These are phyloP conservation scores for Solanum gandarillasii DNA, from an alignment of 257 asterid species.

Conservation along the genomic window DNA sequence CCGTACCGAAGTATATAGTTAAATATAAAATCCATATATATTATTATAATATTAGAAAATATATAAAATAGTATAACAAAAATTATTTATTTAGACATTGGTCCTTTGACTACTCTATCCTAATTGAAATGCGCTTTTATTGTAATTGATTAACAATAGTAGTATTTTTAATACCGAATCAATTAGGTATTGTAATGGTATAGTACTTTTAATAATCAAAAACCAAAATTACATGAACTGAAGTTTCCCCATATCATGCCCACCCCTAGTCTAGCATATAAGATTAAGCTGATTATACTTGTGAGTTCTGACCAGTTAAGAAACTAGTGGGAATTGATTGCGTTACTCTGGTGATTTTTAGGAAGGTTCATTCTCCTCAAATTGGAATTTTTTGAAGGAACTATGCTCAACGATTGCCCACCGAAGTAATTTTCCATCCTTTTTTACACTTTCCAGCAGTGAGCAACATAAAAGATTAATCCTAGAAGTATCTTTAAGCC, in stretches of 20 bases:
- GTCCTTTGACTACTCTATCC: not conserved
- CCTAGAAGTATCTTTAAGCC: not conserved
- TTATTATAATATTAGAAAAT: not conserved
- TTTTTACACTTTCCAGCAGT: not conserved
- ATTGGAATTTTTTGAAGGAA: not conserved
- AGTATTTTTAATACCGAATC: not conserved
- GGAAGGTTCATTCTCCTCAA: not conserved
- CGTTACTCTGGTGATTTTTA: not conserved
- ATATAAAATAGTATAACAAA: not conserved
- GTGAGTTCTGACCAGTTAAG: not conserved
- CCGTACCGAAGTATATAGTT: not conserved
- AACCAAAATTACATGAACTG: not conserved
- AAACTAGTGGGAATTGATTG: not conserved
- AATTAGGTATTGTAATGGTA: not conserved
- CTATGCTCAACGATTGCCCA: not conserved
- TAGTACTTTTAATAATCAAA: not conserved
- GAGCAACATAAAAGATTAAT: not conserved
- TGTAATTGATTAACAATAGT: not conserved
- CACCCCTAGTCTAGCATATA: not conserved
- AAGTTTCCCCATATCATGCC: not conserved
- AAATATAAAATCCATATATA: not conserved
- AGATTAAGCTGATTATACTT: not conserved
- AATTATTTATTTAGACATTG: not conserved
- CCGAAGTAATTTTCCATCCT: not conserved
- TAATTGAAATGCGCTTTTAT: not conserved